Conservation (phyloP, 2,329 filamentous ascomycete genomes). For the Lecanosticta acicola region DNA sequence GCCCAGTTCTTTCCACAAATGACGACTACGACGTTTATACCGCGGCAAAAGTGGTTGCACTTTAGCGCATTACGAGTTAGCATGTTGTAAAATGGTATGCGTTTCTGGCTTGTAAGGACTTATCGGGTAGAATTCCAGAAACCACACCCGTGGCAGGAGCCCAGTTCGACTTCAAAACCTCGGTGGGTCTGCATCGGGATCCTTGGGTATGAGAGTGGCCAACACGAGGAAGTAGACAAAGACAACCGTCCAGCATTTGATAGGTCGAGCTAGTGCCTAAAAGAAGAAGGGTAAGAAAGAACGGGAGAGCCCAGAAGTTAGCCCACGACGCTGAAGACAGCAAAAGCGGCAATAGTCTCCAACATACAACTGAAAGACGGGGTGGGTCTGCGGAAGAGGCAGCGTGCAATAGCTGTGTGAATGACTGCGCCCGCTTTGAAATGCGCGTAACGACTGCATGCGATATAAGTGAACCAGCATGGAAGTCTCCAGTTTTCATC, state of each 20-base stretch:
- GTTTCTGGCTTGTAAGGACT: constrained; percentile 22
- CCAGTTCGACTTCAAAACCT: constrained; percentile 3
- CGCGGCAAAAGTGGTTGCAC: constrained; percentile 36
- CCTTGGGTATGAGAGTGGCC: constrained; percentile 23
- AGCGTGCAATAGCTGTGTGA: too few relatives aligned
- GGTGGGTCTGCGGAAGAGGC: too few relatives aligned
- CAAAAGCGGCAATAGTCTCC: constrained; percentile 48
- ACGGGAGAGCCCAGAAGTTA: constrained; percentile 54
- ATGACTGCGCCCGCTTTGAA: too few relatives aligned
- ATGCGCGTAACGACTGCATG: too few relatives aligned
- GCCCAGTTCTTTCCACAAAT: constrained; percentile 50
- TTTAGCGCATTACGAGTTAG: too few relatives aligned
- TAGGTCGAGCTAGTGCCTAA: constrained; percentile 48
- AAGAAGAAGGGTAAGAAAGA: constrained; percentile 55
- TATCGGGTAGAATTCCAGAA: constrained; percentile 53
- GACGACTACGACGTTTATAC: constrained; percentile 52
- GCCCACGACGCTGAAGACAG: constrained; percentile 53
- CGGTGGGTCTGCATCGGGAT: constrained; percentile 7
- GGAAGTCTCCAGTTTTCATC: too few relatives aligned
- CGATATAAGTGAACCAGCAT: too few relatives aligned
- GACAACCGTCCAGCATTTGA: constrained; percentile 32
- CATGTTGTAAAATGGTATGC: constrained; percentile 1
- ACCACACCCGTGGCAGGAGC: constrained; percentile 44
- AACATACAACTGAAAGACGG: constrained; percentile 52
- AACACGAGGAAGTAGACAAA: constrained; percentile 40